phyloP scores from a whole-genome alignment of 2,329 filamentous ascomycete genomes.

The Phoma sp. region DNA sequence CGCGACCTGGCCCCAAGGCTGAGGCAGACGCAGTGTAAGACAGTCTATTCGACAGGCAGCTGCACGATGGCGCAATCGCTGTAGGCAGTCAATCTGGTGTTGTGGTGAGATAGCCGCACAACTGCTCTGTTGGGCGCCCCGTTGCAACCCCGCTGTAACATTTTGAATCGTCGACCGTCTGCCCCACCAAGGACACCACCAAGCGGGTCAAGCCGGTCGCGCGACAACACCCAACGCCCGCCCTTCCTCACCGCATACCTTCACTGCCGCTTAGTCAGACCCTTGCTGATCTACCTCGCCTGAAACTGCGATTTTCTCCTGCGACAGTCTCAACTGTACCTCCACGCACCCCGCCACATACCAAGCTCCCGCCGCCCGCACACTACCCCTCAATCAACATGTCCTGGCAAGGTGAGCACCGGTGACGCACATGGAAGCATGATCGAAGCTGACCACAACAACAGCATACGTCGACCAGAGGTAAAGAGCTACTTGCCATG shows the following conservation, averaged over 20 bases:
- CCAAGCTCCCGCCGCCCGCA: slow-evolving; percentile 33
- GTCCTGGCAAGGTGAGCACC: slow-evolving; percentile 53
- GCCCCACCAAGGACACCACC: slow-evolving; percentile 16
- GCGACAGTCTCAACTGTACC: slow-evolving; percentile 18
- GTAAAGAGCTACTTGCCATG: slow-evolving; percentile 27
- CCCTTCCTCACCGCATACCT: slow-evolving; percentile 34
- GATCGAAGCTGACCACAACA: slow-evolving; percentile 28
- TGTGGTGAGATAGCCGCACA: slow-evolving; percentile 2
- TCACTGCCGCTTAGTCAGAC: slow-evolving; percentile 35
- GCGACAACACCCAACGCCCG: slow-evolving; percentile 25
- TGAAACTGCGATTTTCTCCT: slow-evolving; percentile 25
- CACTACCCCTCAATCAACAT: slow-evolving; percentile 44
- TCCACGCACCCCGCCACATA: slow-evolving; percentile 19
- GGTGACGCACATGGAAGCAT: slow-evolving; percentile 11
- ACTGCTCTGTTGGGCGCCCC: slow-evolving; percentile 2
- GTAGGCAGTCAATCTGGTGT: neutral
- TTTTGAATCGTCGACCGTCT: slow-evolving; percentile 5
- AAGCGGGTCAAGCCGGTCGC: slow-evolving; percentile 27
- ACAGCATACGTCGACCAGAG: slow-evolving; percentile 54
- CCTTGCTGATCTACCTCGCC: slow-evolving; percentile 22
- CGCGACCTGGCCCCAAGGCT: slow-evolving; percentile 1
- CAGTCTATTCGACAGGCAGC: neutral
- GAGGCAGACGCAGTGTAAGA: slow-evolving; percentile 2
- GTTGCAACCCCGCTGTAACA: slow-evolving; percentile 11
- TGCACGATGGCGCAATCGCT: slow-evolving; percentile 12